A percentile compares a stretch with the other conserved stretches of the same genome.
Evolutionary conservation across 169 alveolate genomes (phyloP).

Genomic region (Eimeria brunetti): DNA sequence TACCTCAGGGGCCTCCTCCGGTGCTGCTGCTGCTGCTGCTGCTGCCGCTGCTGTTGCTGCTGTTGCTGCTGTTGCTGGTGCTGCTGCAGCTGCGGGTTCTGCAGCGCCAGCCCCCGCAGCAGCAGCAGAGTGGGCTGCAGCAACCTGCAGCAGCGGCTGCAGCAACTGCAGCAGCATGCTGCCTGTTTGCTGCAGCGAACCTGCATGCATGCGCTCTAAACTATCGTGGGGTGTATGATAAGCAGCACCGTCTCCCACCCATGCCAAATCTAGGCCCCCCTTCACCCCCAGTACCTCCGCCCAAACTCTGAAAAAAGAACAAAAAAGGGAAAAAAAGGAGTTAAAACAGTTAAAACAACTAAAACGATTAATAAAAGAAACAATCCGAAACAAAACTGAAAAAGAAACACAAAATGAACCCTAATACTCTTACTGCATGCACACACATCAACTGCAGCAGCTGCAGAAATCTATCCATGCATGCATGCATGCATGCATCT

Average conservation of each 20-base stretch:
- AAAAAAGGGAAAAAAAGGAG: background rate
- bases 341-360: background rate
- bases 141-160: background rate
- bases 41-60: background rate
- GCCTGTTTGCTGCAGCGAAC: constrained; percentile 53
- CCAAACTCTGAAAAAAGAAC: background rate
- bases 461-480: background rate
- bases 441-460: too few species aligned
- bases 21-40: background rate
- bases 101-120: background rate
- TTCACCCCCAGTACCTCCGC: constrained; percentile 7
- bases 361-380: background rate
- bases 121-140: background rate
- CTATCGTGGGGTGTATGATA: constrained; percentile 29
- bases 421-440: too few species aligned
- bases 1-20: background rate
- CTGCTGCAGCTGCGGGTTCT: too few species aligned
- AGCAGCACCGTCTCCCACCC: constrained; percentile 1
- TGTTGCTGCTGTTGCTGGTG: background rate
- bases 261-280: constrained; percentile 43
- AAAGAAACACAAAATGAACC: too few species aligned
- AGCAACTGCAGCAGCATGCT: background rate
- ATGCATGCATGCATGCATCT: background rate
- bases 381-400: background rate
- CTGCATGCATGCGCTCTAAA: background rate